Conservation (phyloP, 768 basidiomycete species). For the Suillus hirtellus region DNA sequence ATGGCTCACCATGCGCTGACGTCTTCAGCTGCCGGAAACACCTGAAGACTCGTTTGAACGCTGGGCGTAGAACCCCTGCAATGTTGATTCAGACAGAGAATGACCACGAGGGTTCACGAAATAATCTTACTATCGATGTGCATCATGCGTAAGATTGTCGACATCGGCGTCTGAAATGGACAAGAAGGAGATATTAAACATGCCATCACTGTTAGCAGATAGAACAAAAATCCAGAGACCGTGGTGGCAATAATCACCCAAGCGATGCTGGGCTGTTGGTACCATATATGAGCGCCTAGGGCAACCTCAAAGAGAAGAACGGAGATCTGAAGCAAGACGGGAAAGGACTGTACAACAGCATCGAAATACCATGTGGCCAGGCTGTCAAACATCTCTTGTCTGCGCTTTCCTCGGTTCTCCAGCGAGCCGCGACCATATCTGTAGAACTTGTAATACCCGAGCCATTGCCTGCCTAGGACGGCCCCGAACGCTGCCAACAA, state of each 20-base stretch:
- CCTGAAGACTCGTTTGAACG: not conserved
- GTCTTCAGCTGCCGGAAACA: not conserved
- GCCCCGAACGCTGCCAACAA: too few relatives aligned
- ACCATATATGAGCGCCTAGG: slow-evolving; percentile 9
- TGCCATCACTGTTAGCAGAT: slow-evolving; percentile 6
- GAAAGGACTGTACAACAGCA: slow-evolving; percentile 12
- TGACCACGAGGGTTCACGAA: not conserved
- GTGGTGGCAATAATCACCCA: slow-evolving; percentile 3
- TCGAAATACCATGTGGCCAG: slow-evolving; percentile 16
- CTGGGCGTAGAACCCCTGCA: not conserved
- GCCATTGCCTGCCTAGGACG: not conserved
- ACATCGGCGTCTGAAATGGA: slow-evolving; percentile 11
- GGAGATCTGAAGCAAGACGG: slow-evolving; percentile 15
- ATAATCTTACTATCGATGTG: not conserved
- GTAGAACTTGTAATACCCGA: slow-evolving; percentile 1
- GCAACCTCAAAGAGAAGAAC: slow-evolving; percentile 16
- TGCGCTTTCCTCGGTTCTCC: slow-evolving; percentile 11
- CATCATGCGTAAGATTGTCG: not conserved
- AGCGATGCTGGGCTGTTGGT: not conserved
- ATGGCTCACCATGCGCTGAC: not conserved
- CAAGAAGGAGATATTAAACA: slow-evolving; percentile 5
- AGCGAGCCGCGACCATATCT: slow-evolving; percentile 8
- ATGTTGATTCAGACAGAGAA: not conserved
- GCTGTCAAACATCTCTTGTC: slow-evolving; percentile 15
- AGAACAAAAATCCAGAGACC: slow-evolving; percentile 3